These are phyloP conservation scores for Mycena belliarum DNA, from an alignment of 768 basidiomycete genomes.

Conservation along the genomic window DNA sequence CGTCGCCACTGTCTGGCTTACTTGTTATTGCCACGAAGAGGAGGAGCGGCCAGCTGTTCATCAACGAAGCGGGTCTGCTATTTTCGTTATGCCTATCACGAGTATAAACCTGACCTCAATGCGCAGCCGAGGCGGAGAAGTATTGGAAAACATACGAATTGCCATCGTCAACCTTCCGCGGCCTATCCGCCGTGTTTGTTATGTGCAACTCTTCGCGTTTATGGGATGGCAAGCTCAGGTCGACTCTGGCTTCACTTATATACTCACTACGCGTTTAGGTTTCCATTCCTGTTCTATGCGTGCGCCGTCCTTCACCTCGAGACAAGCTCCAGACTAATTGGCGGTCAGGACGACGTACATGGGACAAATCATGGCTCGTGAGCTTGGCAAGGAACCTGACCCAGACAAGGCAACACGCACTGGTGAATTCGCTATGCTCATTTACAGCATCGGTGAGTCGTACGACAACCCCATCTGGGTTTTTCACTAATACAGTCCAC, in stretches of 20 bases:
- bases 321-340: neutral
- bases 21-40: constrained; percentile 85
- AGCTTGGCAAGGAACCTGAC: constrained; percentile 73
- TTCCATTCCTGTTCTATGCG: constrained; percentile 95
- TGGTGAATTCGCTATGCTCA: constrained; percentile 86
- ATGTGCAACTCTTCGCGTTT: constrained; percentile 92
- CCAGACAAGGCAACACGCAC: constrained; percentile 80
- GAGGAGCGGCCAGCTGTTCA: constrained; percentile 54
- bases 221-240: constrained; percentile 80
- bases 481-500: constrained; percentile 3
- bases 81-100: neutral
- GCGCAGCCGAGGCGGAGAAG: constrained; percentile 70
- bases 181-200: constrained; percentile 86
- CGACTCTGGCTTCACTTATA: neutral
- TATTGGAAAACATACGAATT: constrained; percentile 75
- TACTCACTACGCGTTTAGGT: constrained; percentile 48
- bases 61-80: constrained; percentile 42
- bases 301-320: constrained; percentile 28
- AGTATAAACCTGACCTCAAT: neutral
- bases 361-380: constrained; percentile 90
- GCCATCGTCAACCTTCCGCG: constrained; percentile 77
- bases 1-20: constrained; percentile 80
- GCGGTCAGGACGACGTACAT: constrained; percentile 81
- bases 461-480: too few relatives aligned
- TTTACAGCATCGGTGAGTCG: constrained; percentile 88